Base-by-base conservation (phyloP, 169 alveolate genomes). In the Miamiensis avidus region DNA sequence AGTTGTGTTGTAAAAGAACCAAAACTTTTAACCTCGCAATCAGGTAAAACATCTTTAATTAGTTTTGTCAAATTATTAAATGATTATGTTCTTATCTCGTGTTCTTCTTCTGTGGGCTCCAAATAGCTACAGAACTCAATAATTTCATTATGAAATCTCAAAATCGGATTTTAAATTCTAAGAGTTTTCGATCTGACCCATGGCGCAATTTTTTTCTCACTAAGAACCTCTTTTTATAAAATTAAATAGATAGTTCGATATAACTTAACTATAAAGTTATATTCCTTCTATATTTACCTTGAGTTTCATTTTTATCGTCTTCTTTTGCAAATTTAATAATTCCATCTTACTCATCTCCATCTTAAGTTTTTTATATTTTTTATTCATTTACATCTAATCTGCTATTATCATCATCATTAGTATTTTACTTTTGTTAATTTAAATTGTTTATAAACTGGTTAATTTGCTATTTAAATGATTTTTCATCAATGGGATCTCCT, bases 141-240 rank as follows among this genome's bases (percentile, higher is more conserved):
- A 0, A 88, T 88, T 74, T 88, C 91, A 83, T 81, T 83, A 65
- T 88, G 91, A 31, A 88, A 75, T 78, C 88, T 82, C 31, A 78
- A 78, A 0, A 79, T 64, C 28, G 86, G 85, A 88, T 88, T 76
- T 83, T 82, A 76, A 20, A 82, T 78, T 29, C 69, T 25, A 16
- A 78, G 26, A 74, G 89, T 82, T 64, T 81, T 77, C 65, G 76
- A 72, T 29, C 74, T 69, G 29, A 75, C 34, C 91, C 91, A 88
- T 28, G 91, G 91, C n/a, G 82, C 74, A 6, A 88, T 33, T 69
- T 88, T 83, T 82, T 65, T 49, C 74, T 76, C 82, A 26, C 31
- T 32, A 75, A 75, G 11, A 30, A 26, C 29, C 25, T 31, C 82
- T 31, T 82, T 82, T 20, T 11, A 49, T 11, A 49, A 49, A 49